A percentile compares a stretch with the other conserved stretches of the same genome.
Evolutionary conservation across 2,329 filamentous ascomycete species (phyloP).

Genomic region (Penicillium expansum): DNA sequence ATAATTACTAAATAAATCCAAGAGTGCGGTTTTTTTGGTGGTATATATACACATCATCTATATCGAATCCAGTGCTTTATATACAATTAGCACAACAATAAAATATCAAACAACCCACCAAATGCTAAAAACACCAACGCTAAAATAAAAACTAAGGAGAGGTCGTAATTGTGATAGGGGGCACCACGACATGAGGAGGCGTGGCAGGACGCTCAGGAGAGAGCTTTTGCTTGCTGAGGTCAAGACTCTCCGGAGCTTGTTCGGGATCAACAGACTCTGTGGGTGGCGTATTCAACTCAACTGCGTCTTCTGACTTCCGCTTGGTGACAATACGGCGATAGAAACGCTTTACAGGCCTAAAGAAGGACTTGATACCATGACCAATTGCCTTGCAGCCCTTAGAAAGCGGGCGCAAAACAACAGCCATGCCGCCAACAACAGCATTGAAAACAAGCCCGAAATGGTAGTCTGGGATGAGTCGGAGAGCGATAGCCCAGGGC

Average conservation of each 20-base stretch:
- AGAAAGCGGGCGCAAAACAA: conserved; percentile 47
- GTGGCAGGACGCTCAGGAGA: conserved; percentile 22
- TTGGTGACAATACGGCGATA: conserved; percentile 18
- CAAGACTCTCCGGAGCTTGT: conserved; percentile 1
- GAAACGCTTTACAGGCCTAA: conserved; percentile 27
- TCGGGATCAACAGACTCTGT: conserved; percentile 14
- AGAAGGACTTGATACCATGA: conserved; percentile 24
- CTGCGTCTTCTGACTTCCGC: not conserved
- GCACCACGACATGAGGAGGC: conserved; percentile 27
- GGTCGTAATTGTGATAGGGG: conserved; percentile 42
- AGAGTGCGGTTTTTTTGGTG: not conserved
- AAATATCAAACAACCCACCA: not conserved
- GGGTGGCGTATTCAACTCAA: not conserved
- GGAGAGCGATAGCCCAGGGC: conserved; percentile 75
- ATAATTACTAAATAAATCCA: not conserved
- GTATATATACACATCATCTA: conserved; percentile 1
- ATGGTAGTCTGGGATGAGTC: conserved; percentile 72
- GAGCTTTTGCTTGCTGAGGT: conserved; percentile 1
- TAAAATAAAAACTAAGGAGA: conserved; percentile 24
- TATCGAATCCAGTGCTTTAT: not conserved
- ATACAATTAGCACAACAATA: not conserved
- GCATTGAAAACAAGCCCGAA: conserved; percentile 48
- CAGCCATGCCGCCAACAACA: conserved; percentile 53
- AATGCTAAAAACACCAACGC: conserved; percentile 4
- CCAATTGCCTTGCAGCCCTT: conserved; percentile 30